Percentiles rank a stretch among this genome's conserved stretches.
Conservation (phyloP, 192 early-diverging fungal genomes). For the Jimgerdemannia flammicorona region DNA sequence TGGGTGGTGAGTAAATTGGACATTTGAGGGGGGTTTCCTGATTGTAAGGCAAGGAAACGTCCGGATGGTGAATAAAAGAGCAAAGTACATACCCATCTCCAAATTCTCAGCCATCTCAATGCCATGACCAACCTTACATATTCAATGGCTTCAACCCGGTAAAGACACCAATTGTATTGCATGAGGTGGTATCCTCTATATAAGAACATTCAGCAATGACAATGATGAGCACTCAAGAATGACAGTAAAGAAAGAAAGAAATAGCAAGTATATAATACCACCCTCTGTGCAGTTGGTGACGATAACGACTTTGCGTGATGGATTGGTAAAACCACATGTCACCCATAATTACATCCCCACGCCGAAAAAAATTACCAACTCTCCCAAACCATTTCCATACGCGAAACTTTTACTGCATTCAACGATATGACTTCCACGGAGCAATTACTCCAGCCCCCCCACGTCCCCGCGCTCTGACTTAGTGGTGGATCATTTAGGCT, state of each 20-base stretch:
- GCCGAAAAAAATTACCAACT: too few species aligned
- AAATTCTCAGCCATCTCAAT: not conserved
- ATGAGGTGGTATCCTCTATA: constrained; percentile 17
- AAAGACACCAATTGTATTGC: constrained; percentile 42
- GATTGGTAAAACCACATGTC: too few species aligned
- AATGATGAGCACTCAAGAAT: too few species aligned
- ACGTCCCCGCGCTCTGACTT: constrained; percentile 31
- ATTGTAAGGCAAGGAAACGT: too few species aligned
- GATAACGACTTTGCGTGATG: constrained; percentile 40
- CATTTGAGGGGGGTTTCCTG: too few species aligned
- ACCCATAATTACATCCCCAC: too few species aligned
- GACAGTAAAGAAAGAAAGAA: constrained; percentile 1
- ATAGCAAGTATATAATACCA: constrained; percentile 43
- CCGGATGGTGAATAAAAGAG: too few species aligned
- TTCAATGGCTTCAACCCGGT: constrained; percentile 39
- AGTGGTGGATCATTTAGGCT: constrained; percentile 78
- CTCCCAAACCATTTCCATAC: too few species aligned
- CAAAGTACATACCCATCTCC: too few species aligned
- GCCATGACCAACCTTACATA: constrained; percentile 37
- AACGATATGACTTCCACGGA: too few species aligned
- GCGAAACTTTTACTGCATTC: too few species aligned
- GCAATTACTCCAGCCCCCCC: too few species aligned
- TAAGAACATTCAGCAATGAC: not conserved
- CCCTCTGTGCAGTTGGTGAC: constrained; percentile 70
- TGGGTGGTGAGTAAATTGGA: not conserved